Base-by-base conservation (phyloP, 163 green algal genomes). In the Chlorella variabilis region DNA sequence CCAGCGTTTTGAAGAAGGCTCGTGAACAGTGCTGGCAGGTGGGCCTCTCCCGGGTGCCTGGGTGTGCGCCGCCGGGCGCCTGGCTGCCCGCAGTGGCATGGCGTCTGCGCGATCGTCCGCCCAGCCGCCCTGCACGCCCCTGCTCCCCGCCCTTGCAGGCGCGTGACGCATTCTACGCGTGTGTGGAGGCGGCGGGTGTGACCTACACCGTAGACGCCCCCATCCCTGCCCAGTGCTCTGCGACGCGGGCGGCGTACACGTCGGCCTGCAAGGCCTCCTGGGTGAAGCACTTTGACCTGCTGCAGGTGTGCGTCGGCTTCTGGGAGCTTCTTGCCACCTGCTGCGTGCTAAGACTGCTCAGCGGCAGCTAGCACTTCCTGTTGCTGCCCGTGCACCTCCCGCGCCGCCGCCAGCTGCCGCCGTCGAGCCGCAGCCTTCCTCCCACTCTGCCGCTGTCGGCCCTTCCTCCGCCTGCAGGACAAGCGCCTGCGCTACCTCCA, bases 281-380 rank as follows among this genome's bases (percentile, higher is more conserved):
- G 92, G 92, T 95, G 27, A 88, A 88, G 61, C 91, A 96, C 65
- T 96, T 96, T 89, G 92, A 96, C 87, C 66, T 86, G 54, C 84
- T 91, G 65, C 87, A 67, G 59, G 59, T 67, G 59, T 39, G 59
- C 17, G 45, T n/a, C n/a, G n/a, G n/a, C n/a, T n/a, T n/a, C n/a
- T n/a, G n/a, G n/a, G n/a, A n/a, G n/a, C n/a, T n/a, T n/a, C n/a
- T n/a, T n/a, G n/a, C n/a, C n/a, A n/a, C n/a, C n/a, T n/a, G n/a
- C n/a, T n/a, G n/a, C n/a, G n/a, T n/a, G n/a, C n/a, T n/a, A n/a
- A n/a, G n/a, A n/a, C n/a, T n/a, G n/a, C n/a, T n/a, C n/a, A n/a
- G n/a, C n/a, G n/a, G n/a, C n/a, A n/a, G n/a, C n/a, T n/a, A n/a
- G n/a, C n/a, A n/a, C n/a, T n/a, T n/a, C n/a, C n/a, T n/a, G n/a